A percentile compares a stretch with the other conserved stretches of the same genome.
These are phyloP conservation scores for Bryoerythrophyllum caledonicum DNA, from an alignment of 225 moss, liverwort and hornwort species.

Conservation along the genomic window DNA sequence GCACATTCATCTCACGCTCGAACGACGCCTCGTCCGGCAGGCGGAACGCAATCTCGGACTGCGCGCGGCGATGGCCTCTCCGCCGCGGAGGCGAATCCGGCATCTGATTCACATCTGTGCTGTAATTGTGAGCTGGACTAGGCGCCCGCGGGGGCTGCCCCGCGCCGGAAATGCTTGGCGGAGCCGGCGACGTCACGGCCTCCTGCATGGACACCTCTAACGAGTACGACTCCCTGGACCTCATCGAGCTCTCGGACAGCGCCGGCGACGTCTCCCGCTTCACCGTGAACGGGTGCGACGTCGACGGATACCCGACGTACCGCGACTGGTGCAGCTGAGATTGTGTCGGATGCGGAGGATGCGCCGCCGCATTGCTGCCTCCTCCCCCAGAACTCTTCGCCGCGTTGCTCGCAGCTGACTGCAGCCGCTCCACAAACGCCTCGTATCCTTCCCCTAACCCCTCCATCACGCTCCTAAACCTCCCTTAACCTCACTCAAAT, in stretches of 20 bases:
- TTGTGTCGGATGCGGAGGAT: slow-evolving; percentile 67
- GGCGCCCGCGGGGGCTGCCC: slow-evolving; percentile 59
- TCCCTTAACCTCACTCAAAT: neutral
- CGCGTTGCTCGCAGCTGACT: slow-evolving; percentile 65
- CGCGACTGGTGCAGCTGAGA: slow-evolving; percentile 81
- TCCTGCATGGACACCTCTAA: slow-evolving; percentile 89
- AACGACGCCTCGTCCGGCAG: slow-evolving; percentile 77
- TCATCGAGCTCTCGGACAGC: slow-evolving; percentile 76
- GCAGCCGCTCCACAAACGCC: slow-evolving; percentile 86
- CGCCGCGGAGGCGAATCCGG: slow-evolving; percentile 83
- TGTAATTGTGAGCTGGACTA: slow-evolving; percentile 70
- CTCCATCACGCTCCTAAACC: slow-evolving; percentile 46
- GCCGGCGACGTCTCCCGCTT: slow-evolving; percentile 86
- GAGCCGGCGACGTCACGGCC: slow-evolving; percentile 70
- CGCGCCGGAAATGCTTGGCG: slow-evolving; percentile 57
- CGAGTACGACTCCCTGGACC: slow-evolving; percentile 70
- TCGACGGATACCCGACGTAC: slow-evolving; percentile 78
- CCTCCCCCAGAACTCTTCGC: slow-evolving; percentile 63
- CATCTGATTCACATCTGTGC: slow-evolving; percentile 86
- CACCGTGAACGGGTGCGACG: slow-evolving; percentile 78
- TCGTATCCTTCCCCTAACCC: slow-evolving; percentile 78
- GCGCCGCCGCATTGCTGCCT: slow-evolving; percentile 36
- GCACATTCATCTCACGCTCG: slow-evolving; percentile 82
- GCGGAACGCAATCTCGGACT: slow-evolving; percentile 87
- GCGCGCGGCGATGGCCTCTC: slow-evolving; percentile 78